Percentiles rank a stretch among this genome's conserved stretches.
These are phyloP conservation scores for Niveomyces coronatus DNA, from an alignment of 2,329 filamentous ascomycete species.

Conservation along the genomic window DNA sequence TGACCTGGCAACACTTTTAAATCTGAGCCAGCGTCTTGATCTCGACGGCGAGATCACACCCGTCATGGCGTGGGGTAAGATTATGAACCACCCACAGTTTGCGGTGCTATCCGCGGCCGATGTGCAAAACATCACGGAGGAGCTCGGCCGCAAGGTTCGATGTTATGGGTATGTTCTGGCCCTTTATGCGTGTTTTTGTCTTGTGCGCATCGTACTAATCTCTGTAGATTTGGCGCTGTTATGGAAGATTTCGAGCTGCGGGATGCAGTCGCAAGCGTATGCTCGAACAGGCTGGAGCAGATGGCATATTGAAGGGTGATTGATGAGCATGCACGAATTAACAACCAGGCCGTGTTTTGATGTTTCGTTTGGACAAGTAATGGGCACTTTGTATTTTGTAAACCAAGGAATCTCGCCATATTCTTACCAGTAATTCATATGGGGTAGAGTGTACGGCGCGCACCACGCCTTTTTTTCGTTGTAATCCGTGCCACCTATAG, in stretches of 20 bases:
- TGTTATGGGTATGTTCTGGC: conserved; percentile 79
- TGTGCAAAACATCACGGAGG: conserved; percentile 60
- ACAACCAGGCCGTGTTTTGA: conserved; percentile 6
- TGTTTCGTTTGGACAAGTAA: conserved; percentile 3
- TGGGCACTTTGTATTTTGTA: background rate
- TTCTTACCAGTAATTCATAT: too few species aligned
- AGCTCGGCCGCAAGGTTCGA: conserved; percentile 68
- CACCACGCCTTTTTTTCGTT: too few species aligned
- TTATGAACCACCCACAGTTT: conserved; percentile 63
- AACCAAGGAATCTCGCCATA: too few species aligned
- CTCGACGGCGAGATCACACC: conserved; percentile 88
- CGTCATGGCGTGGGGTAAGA: conserved; percentile 85
- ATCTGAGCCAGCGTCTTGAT: conserved; percentile 72
- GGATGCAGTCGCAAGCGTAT: conserved; percentile 64
- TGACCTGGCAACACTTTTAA: conserved; percentile 71
- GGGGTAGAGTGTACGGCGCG: too few species aligned
- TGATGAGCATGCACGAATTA: too few species aligned
- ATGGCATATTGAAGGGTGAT: conserved; percentile 6
- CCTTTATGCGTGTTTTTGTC: conserved; percentile 3
- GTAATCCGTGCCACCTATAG: too few species aligned
- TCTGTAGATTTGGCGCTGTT: conserved; percentile 49
- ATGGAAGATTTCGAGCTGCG: conserved; percentile 59
- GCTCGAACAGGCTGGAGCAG: conserved; percentile 14
- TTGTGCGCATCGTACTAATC: background rate
- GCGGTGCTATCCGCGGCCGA: conserved; percentile 55